Evolutionary conservation across 139 green algal species (phyloP).

Genomic region (Haematococcus sp.): DNA sequence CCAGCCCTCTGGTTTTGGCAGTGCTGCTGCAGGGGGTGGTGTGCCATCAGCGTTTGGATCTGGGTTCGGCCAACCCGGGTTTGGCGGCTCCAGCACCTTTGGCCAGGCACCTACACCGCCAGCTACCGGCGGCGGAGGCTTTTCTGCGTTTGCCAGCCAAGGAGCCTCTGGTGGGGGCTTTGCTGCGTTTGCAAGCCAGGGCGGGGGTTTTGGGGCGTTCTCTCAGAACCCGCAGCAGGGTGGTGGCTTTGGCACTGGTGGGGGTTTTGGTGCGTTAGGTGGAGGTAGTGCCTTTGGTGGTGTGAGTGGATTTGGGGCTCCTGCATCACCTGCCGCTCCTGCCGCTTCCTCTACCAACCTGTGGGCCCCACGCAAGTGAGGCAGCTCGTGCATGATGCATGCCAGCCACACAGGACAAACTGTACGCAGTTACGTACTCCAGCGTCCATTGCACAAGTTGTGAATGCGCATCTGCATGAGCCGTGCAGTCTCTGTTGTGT

Average conservation of each 20-base stretch:
- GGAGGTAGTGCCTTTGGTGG: background rate
- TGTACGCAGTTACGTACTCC: too few species aligned
- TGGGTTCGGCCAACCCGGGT: background rate
- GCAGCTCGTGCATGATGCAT: too few species aligned
- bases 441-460: too few species aligned
- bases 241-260: background rate
- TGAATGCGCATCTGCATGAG: too few species aligned
- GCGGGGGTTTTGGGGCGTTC: background rate
- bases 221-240: background rate
- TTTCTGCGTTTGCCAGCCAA: too few species aligned
- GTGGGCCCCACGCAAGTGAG: conserved; percentile 5
- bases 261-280: too few species aligned
- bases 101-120: background rate
- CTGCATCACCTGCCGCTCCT: background rate
- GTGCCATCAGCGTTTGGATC: background rate
- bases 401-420: too few species aligned
- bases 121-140: background rate
- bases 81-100: background rate
- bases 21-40: background rate
- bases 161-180: background rate
- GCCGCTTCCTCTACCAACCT: background rate
- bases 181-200: background rate
- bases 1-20: background rate
- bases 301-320: background rate
- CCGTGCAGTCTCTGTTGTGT: too few species aligned